A percentile compares a stretch with the other conserved stretches of the same genome.
phyloP scores from a whole-genome alignment of 768 basidiomycete genomes.

The Coprinopsis marcescibilis region DNA sequence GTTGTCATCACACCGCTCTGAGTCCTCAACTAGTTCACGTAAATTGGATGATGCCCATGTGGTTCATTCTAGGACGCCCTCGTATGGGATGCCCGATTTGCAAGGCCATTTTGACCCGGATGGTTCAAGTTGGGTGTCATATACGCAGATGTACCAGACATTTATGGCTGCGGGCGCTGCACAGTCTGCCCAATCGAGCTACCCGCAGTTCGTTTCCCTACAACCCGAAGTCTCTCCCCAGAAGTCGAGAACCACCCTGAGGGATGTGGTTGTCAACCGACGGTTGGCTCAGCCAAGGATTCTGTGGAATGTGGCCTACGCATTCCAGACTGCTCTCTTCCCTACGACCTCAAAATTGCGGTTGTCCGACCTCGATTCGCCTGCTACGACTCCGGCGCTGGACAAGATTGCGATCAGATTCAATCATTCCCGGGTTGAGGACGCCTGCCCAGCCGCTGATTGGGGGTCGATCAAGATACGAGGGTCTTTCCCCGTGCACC shows the following conservation, averaged over 20 bases:
- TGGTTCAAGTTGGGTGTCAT: too few species aligned
- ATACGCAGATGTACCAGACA: too few species aligned
- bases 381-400: constrained; percentile 5
- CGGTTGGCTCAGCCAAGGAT: constrained; percentile 2
- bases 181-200: too few species aligned
- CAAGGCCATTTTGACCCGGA: too few species aligned
- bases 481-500: constrained; percentile 1
- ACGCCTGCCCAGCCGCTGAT: neutral
- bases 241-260: neutral
- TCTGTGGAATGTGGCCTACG: constrained; percentile 5
- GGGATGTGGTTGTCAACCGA: constrained; percentile 1
- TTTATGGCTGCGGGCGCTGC: too few species aligned
- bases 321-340: constrained; percentile 4
- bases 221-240: neutral
- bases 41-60: too few species aligned
- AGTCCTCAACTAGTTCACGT: too few species aligned
- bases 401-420: constrained; percentile 8
- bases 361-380: constrained; percentile 1
- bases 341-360: neutral
- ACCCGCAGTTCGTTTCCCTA: neutral
- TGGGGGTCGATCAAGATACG: constrained; percentile 6
- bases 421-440: constrained; percentile 2
- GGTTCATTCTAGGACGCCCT: too few species aligned
- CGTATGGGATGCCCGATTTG: too few species aligned
- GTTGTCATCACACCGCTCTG: too few species aligned